Conservation (phyloP, 225 moss, liverwort and hornwort genomes). For the Anthoceros angustus region DNA sequence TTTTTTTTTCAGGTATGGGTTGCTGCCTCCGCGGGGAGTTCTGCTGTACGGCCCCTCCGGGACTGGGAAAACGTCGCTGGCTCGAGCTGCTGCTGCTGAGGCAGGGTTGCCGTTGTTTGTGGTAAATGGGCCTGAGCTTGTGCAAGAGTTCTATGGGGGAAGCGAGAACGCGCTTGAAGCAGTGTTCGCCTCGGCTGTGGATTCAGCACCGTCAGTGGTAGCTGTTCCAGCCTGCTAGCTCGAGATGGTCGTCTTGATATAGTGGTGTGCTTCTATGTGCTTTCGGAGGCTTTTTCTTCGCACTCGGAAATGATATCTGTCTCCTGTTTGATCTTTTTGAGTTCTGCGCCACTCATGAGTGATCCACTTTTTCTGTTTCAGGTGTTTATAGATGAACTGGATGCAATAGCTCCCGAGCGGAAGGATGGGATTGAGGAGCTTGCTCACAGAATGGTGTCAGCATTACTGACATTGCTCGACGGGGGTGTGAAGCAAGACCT, state of each 20-base stretch:
- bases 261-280: neutral
- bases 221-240: conserved; percentile 3
- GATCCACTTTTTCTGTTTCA: conserved; percentile 11
- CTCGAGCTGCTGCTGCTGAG: conserved; percentile 92
- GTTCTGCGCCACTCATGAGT: neutral
- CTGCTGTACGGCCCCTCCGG: conserved; percentile 84
- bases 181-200: conserved; percentile 54
- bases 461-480: conserved; percentile 77
- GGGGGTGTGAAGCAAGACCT: conserved; percentile 42
- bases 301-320: neutral
- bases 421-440: conserved; percentile 80
- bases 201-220: conserved; percentile 81
- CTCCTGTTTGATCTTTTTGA: neutral
- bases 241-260: neutral
- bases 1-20: conserved; percentile 42
- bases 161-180: conserved; percentile 70
- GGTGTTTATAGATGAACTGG: conserved; percentile 95
- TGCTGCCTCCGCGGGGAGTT: conserved; percentile 70
- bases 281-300: neutral
- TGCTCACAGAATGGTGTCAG: conserved; percentile 72
- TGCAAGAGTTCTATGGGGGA: conserved; percentile 85
- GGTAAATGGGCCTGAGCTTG: conserved; percentile 85
- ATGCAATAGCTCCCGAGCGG: conserved; percentile 80
- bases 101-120: conserved; percentile 72
- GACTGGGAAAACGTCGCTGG: conserved; percentile 90